Evolutionary conservation across 148 eudicot species (phyloP).

Genomic region (Euryodendron excelsum): DNA sequence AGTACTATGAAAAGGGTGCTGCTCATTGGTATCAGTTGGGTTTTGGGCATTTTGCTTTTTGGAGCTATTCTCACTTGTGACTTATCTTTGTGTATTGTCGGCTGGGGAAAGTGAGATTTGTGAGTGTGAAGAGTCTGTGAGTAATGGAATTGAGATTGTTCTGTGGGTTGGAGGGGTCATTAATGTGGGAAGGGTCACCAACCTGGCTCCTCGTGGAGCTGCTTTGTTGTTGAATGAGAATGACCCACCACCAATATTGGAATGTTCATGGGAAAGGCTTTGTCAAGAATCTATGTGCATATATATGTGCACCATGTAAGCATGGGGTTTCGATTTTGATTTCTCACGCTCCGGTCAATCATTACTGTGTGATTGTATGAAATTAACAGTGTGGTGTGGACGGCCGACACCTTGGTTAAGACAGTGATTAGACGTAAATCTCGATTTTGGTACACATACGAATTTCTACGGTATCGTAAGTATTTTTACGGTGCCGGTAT

Average conservation of each 20-base stretch:
- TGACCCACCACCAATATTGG: not conserved
- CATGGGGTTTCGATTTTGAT: no score
- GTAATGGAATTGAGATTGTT: not conserved
- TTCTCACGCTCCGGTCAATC: no score
- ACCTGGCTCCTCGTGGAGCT: not conserved
- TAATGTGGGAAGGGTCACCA: not conserved
- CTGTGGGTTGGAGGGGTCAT: not conserved
- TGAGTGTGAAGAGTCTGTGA: no score
- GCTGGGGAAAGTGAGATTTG: not conserved
- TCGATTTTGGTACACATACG: no score
- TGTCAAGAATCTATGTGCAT: not conserved
- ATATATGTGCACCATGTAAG: no score
- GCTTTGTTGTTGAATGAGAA: not conserved
- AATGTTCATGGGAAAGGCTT: not conserved
- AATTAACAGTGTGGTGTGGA: no score
- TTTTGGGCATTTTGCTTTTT: constrained; percentile 22
- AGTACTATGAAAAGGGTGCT: constrained; percentile 25
- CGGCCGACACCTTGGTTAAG: no score
- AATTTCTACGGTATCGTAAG: no score
- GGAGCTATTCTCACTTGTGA: not conserved
- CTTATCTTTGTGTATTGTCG: not conserved
- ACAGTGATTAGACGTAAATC: no score
- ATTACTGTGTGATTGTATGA: no score
- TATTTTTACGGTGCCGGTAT: no score
- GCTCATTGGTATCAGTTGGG: constrained; percentile 16